These are phyloP conservation scores for Iberis pinnata DNA, from an alignment of 345 rosid species.

Conservation along the genomic window DNA sequence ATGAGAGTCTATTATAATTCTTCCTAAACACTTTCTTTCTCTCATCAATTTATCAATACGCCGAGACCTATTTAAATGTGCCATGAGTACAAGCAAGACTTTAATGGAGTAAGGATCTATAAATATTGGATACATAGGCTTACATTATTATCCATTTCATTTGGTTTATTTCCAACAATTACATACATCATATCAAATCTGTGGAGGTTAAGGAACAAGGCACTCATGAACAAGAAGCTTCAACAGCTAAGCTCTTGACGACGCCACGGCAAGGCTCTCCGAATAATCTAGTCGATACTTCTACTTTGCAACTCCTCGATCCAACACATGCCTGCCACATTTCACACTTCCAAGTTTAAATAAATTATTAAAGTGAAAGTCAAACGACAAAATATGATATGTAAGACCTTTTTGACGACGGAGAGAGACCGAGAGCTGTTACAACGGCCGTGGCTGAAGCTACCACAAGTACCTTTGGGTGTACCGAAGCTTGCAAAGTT, in stretches of 20 bases:
- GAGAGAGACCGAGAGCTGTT: conserved; percentile 49
- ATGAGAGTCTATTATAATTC: no score
- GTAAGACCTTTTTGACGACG: conserved; percentile 55
- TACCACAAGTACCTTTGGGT: conserved; percentile 71
- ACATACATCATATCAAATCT: conserved; percentile 17
- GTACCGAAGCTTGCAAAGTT: conserved; percentile 86
- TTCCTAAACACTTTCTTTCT: no score
- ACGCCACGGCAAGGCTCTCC: conserved; percentile 79
- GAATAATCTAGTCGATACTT: conserved; percentile 48
- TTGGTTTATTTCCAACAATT: conserved; percentile 18
- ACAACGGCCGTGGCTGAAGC: conserved; percentile 62
- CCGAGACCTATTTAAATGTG: no score
- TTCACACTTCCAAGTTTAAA: conserved; percentile 9
- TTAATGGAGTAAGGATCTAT: no score
- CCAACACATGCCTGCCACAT: conserved; percentile 75
- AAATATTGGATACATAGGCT: not conserved
- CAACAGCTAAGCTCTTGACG: conserved; percentile 79
- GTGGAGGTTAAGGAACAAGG: not conserved
- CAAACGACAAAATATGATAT: not conserved
- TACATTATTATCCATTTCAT: conserved; percentile 5
- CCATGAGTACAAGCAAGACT: no score
- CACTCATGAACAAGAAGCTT: conserved; percentile 62
- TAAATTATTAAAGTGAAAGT: not conserved
- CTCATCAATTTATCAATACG: no score
- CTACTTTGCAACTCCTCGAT: conserved; percentile 61